Evolutionary conservation across 805 yeast genomes (phyloP).

Genomic region (Candida ficus): DNA sequence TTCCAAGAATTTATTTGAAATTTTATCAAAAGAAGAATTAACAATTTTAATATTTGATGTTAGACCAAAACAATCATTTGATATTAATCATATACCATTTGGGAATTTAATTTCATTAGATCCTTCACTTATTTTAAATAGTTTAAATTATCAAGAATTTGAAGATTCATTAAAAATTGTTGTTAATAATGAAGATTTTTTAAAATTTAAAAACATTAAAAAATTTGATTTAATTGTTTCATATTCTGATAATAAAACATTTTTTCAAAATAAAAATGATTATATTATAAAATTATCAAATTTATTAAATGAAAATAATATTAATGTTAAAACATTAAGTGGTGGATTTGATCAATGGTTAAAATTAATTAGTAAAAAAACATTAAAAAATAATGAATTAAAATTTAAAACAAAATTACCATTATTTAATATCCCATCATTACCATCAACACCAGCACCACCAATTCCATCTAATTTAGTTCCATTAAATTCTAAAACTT

Average conservation of each 20-base stretch:
- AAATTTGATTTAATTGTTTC: conserved; percentile 33
- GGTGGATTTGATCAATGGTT: conserved; percentile 46
- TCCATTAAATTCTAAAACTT: conserved; percentile 6
- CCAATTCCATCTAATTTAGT: conserved; percentile 11
- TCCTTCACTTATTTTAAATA: conserved; percentile 33
- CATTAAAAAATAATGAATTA: conserved; percentile 16
- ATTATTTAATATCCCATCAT: conserved; percentile 19
- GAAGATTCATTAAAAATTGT: conserved; percentile 13
- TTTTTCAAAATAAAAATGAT: conserved; percentile 27
- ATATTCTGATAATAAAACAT: conserved; percentile 34
- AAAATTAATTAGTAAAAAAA: conserved; percentile 27
- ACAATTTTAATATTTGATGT: conserved; percentile 38
- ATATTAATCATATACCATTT: conserved; percentile 32
- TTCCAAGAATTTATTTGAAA: conserved; percentile 34
- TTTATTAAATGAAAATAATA: conserved; percentile 10
- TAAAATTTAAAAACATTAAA: conserved; percentile 26
- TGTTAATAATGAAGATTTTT: conserved; percentile 5
- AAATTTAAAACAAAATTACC: conserved; percentile 25
- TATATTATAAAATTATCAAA: conserved; percentile 28
- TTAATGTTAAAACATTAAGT: conserved; percentile 26
- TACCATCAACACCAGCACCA: conserved; percentile 25
- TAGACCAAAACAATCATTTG: conserved; percentile 29
- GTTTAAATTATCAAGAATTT: conserved; percentile 26
- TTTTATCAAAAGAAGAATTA: conserved; percentile 36
- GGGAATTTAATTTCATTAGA: conserved; percentile 36